Evolutionary conservation across 208 protist genomes (phyloP).

Genomic region (Balamuthia mandrillaris): DNA sequence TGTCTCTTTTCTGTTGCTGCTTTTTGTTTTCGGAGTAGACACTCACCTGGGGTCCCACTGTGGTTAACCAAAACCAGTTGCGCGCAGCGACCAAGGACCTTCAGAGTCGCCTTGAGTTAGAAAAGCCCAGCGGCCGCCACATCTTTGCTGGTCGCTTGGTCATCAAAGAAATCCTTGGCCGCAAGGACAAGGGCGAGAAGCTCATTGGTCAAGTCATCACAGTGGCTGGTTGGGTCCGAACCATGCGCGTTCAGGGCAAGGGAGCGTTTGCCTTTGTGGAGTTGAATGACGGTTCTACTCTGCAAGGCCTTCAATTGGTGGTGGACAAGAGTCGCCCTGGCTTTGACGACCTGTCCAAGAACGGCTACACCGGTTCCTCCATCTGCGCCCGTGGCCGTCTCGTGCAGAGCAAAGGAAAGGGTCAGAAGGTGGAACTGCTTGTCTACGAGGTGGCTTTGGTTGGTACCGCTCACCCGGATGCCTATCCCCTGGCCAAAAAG

Average conservation of each 20-base stretch:
- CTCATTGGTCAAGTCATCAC: neutral
- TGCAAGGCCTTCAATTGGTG: constrained; percentile 57
- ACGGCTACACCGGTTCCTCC: neutral
- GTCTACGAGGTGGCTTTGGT: constrained; percentile 40
- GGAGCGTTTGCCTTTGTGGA: constrained; percentile 56
- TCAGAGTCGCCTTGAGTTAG: too few species aligned
- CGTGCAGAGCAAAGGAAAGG: constrained; percentile 37
- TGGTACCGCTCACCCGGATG: constrained; percentile 34
- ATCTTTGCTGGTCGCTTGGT: neutral
- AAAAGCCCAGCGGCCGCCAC: too few species aligned
- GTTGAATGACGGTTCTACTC: constrained; percentile 60
- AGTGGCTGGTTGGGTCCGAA: constrained; percentile 18
- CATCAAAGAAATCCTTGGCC: neutral
- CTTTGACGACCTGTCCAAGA: neutral
- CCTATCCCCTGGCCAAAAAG: constrained; percentile 80
- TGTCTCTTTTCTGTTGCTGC: too few species aligned
- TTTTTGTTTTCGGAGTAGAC: too few species aligned
- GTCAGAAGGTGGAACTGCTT: constrained; percentile 26
- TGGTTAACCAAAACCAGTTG: too few species aligned
- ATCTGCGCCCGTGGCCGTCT: constrained; percentile 38
- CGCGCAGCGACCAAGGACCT: too few species aligned
- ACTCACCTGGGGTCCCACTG: too few species aligned
- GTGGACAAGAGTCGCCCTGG: constrained; percentile 8
- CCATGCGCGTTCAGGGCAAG: neutral
- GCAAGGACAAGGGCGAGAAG: neutral